Conservation (phyloP, 164 flowering plant genomes). For the Magnolia officinalis region DNA sequence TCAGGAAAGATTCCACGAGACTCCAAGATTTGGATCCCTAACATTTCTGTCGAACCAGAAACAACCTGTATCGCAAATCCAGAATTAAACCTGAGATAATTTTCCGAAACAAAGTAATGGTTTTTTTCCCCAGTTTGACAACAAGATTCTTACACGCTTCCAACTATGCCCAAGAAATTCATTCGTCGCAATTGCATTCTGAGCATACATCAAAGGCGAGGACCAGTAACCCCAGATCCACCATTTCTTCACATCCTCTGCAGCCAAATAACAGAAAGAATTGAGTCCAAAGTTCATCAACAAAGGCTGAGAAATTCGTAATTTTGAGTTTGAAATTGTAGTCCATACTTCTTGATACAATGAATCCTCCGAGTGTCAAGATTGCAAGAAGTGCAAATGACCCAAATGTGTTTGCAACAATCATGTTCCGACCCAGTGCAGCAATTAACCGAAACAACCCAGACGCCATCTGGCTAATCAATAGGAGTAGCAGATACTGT, state of each 20-base stretch:
- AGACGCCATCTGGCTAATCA: slow-evolving; percentile 41
- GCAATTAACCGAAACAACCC: slow-evolving; percentile 39
- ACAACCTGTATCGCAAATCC: slow-evolving; percentile 5
- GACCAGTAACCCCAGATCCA: slow-evolving; percentile 17
- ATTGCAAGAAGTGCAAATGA: slow-evolving; percentile 31
- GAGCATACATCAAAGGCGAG: slow-evolving; percentile 15
- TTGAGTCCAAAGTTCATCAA: neutral
- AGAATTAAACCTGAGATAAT: neutral
- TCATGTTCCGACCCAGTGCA: slow-evolving; percentile 43
- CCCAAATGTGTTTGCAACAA: slow-evolving; percentile 47
- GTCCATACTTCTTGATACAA: slow-evolving; percentile 38
- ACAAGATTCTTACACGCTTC: neutral
- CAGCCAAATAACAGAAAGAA: neutral
- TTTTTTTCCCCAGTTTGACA: neutral
- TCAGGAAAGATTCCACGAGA: slow-evolving; percentile 33
- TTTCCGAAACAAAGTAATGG: neutral
- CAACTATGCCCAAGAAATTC: slow-evolving; percentile 16
- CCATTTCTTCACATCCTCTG: slow-evolving; percentile 11
- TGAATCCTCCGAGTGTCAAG: slow-evolving; percentile 43
- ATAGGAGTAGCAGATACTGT: slow-evolving; percentile 39
- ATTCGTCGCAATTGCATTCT: slow-evolving; percentile 10
- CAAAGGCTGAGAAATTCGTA: neutral
- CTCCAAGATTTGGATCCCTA: slow-evolving; percentile 22
- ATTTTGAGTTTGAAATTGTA: neutral
- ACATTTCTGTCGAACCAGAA: slow-evolving; percentile 11